Evolutionary conservation across 2,329 filamentous ascomycete species (phyloP).

Genomic region (Colletotrichum spaethianum): DNA sequence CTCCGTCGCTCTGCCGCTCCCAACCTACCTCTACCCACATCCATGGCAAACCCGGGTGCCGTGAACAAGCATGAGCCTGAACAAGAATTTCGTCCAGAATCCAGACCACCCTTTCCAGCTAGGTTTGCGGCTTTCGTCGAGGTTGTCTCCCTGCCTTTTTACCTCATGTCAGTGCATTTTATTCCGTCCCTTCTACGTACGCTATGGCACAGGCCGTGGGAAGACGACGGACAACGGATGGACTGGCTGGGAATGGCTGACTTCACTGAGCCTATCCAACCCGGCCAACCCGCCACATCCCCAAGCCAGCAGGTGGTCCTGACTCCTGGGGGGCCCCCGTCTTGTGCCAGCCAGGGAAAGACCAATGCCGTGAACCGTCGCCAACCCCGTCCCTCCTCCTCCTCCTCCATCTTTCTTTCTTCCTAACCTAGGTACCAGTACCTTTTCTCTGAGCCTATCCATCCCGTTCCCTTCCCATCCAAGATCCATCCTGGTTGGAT

Average conservation of each 20-base stretch:
- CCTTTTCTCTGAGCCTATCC: background rate
- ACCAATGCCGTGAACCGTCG: conserved; percentile 24
- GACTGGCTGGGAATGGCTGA: conserved; percentile 33
- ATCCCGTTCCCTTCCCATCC: background rate
- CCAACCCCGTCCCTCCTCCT: conserved; percentile 16
- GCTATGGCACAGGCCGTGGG: background rate
- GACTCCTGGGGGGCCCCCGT: background rate
- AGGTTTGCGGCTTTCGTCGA: background rate
- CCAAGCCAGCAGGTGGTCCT: conserved; percentile 31
- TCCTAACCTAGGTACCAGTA: background rate
- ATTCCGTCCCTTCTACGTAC: background rate
- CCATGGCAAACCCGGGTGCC: background rate
- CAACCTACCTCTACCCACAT: background rate
- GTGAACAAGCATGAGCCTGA: conserved; percentile 19
- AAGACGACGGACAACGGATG: conserved; percentile 26
- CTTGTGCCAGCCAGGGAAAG: conserved; percentile 10
- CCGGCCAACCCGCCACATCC: conserved; percentile 34
- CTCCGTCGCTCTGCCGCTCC: background rate
- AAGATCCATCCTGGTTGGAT: conserved; percentile 11
- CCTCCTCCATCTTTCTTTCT: background rate
- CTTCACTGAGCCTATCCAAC: background rate
- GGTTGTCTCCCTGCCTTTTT: background rate
- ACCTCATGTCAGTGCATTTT: conserved; percentile 27
- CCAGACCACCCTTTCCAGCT: background rate
- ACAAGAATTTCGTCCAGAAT: conserved; percentile 1